A percentile compares a stretch with the other conserved stretches of the same genome.
Conservation (phyloP, 768 basidiomycete species). For the Kwoniella bestiolae region DNA sequence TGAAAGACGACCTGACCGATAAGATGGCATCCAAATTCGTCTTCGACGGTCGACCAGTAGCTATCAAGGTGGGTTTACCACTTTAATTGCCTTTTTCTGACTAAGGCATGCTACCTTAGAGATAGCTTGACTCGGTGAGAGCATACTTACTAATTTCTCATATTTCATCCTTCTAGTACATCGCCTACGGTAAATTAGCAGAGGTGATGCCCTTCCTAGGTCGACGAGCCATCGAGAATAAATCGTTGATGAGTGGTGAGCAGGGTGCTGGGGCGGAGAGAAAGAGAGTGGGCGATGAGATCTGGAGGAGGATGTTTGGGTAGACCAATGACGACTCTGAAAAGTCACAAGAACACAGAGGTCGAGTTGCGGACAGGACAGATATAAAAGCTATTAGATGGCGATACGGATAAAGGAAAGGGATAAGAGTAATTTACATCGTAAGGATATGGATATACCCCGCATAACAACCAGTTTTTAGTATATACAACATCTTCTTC, state of each 20-base stretch:
- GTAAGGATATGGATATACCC: too few relatives aligned
- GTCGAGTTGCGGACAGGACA: not conserved
- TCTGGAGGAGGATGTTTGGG: conserved; percentile 59
- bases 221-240: conserved; percentile 90
- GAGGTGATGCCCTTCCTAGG: conserved; percentile 84
- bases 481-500: too few relatives aligned
- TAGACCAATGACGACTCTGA: not conserved
- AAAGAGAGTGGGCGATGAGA: conserved; percentile 63
- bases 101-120: too few relatives aligned
- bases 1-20: conserved; percentile 81
- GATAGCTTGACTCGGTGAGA: too few relatives aligned
- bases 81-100: not conserved
- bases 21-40: conserved; percentile 66
- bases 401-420: too few relatives aligned
- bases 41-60: conserved; percentile 65
- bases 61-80: conserved; percentile 66
- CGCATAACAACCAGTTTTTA: too few relatives aligned
- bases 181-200: conserved; percentile 38
- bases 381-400: not conserved
- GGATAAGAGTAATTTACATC: too few relatives aligned
- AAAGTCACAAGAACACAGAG: not conserved
- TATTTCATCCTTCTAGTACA: conserved; percentile 29
- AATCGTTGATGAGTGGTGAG: conserved; percentile 72
- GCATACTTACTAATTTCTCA: not conserved
- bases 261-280: conserved; percentile 72